These are phyloP conservation scores for Phytophthora macrochlamydospora DNA, from an alignment of 352 stramenopile species.

Conservation along the genomic window DNA sequence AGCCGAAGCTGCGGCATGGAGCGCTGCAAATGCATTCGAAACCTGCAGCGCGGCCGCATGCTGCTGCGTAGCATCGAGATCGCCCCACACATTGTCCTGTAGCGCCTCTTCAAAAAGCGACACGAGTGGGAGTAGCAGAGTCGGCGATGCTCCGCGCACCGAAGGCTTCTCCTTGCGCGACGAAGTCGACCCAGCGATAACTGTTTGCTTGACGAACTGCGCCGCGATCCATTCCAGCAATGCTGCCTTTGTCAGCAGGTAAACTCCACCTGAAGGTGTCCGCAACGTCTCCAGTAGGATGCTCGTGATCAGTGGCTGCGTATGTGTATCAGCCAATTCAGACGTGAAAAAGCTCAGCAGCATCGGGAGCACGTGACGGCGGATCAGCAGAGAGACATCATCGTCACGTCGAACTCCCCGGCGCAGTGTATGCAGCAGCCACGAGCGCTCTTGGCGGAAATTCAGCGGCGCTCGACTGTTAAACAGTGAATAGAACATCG, in stretches of 20 bases:
- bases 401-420: slow-evolving; percentile 68
- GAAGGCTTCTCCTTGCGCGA: slow-evolving; percentile 8
- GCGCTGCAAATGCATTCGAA: slow-evolving; percentile 48
- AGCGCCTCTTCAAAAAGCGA: slow-evolving; percentile 38
- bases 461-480: slow-evolving; percentile 74
- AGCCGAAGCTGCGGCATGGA: slow-evolving; percentile 17
- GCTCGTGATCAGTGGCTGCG: slow-evolving; percentile 65
- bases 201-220: slow-evolving; percentile 40
- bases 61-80: slow-evolving; percentile 47
- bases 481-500: slow-evolving; percentile 91
- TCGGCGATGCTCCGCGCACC: slow-evolving; percentile 19
- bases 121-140: slow-evolving; percentile 47
- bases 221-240: slow-evolving; percentile 66
- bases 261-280: slow-evolving; percentile 50
- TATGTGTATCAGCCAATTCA: slow-evolving; percentile 78
- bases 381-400: slow-evolving; percentile 73
- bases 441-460: slow-evolving; percentile 84
- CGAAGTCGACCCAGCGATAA: slow-evolving; percentile 8
- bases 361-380: slow-evolving; percentile 81
- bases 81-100: slow-evolving; percentile 22
- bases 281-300: slow-evolving; percentile 60
- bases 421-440: slow-evolving; percentile 79
- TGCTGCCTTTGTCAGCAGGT: slow-evolving; percentile 67
- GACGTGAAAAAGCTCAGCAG: slow-evolving; percentile 84
- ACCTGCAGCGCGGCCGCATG: slow-evolving; percentile 40